These are phyloP conservation scores for Dothistroma septosporum DNA, from an alignment of 2,329 filamentous ascomycete genomes.

Conservation along the genomic window DNA sequence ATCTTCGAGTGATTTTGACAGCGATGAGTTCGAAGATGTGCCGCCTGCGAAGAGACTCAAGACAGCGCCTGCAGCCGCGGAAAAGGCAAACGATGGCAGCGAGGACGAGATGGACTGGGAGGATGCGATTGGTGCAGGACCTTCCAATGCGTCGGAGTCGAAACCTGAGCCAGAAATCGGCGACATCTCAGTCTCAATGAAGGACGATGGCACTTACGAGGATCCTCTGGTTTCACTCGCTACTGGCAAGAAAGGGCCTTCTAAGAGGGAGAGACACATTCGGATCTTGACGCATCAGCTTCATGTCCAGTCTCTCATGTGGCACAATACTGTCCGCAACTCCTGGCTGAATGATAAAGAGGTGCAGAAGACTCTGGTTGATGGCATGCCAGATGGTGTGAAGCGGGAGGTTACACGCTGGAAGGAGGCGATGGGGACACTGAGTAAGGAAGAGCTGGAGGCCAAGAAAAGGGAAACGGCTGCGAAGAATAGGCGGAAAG, in stretches of 20 bases:
- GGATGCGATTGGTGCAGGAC: slow-evolving; percentile 43
- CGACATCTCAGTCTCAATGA: slow-evolving; percentile 34
- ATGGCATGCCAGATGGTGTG: slow-evolving; percentile 64
- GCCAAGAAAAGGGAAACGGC: slow-evolving; percentile 37
- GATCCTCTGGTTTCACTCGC: slow-evolving; percentile 40
- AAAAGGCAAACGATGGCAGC: slow-evolving; percentile 50
- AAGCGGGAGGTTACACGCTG: slow-evolving; percentile 71
- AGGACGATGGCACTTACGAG: slow-evolving; percentile 37
- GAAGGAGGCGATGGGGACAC: slow-evolving; percentile 63
- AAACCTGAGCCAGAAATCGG: slow-evolving; percentile 29
- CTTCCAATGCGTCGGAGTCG: slow-evolving; percentile 10
- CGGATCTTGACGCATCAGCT: slow-evolving; percentile 77
- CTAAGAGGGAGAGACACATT: slow-evolving; percentile 77
- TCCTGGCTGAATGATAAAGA: slow-evolving; percentile 74
- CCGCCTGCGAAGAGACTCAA: slow-evolving; percentile 43
- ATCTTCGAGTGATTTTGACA: slow-evolving; percentile 43
- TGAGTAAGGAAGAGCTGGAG: slow-evolving; percentile 36
- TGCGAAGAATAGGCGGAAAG: slow-evolving; percentile 37
- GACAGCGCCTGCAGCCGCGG: slow-evolving; percentile 31
- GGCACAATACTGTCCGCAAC: slow-evolving; percentile 84
- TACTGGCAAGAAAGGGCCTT: slow-evolving; percentile 70
- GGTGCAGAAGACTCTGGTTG: slow-evolving; percentile 70
- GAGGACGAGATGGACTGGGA: slow-evolving; percentile 59
- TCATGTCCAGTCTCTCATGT: slow-evolving; percentile 82
- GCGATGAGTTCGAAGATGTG: slow-evolving; percentile 50